These are phyloP conservation scores for Globisporangium heterothallicum DNA, from an alignment of 352 stramenopile genomes.

Conservation along the genomic window DNA sequence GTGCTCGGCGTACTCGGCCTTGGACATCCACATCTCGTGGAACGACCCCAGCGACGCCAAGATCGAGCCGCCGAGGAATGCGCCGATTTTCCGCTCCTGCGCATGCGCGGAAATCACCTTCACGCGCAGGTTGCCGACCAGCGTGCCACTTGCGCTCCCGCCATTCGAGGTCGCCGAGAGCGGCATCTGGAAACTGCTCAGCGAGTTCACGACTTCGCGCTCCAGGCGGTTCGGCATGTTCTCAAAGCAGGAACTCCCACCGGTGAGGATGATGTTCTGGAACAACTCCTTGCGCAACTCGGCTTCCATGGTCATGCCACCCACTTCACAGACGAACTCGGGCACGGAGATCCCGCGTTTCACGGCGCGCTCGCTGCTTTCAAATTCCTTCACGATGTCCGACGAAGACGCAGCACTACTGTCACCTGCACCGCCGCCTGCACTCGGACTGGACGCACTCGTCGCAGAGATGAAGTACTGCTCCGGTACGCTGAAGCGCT, in stretches of 20 bases:
- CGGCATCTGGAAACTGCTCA: slow-evolving; percentile 33
- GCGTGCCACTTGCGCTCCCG: slow-evolving; percentile 7
- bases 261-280: slow-evolving; percentile 77
- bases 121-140: slow-evolving; percentile 46
- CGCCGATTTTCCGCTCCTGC: slow-evolving; percentile 58
- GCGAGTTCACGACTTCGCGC: slow-evolving; percentile 56
- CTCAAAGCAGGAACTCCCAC: slow-evolving; percentile 79
- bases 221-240: slow-evolving; percentile 69
- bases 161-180: slow-evolving; percentile 14
- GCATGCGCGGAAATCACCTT: slow-evolving; percentile 50
- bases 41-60: slow-evolving; percentile 96
- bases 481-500: slow-evolving; percentile 87
- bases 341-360: slow-evolving; percentile 46
- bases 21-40: slow-evolving; percentile 99
- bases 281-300: slow-evolving; percentile 77
- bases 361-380: neutral
- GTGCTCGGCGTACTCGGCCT: slow-evolving; percentile 98
- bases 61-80: slow-evolving; percentile 95
- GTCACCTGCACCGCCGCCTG: neutral
- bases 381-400: slow-evolving; percentile 7
- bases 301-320: slow-evolving; percentile 55
- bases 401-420: neutral
- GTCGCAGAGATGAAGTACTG: slow-evolving; percentile 66
- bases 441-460: slow-evolving; percentile 5
- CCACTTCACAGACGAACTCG: slow-evolving; percentile 59